Conservation (phyloP, 1,139 yeast species). For the Yamadazyma triangularis region DNA sequence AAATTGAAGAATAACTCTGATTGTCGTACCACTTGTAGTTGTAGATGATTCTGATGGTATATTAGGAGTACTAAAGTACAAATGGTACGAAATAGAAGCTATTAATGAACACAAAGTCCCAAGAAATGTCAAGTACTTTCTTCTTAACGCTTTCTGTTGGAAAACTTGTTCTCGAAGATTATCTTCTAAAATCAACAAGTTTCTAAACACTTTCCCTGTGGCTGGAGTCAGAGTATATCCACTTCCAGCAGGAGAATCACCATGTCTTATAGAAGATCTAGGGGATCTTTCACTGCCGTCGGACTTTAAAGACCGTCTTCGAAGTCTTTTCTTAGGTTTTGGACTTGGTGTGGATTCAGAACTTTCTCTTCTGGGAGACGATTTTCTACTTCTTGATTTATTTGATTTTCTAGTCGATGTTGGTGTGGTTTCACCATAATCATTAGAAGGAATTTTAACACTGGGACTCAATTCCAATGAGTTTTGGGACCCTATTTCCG, state of each 20-base stretch:
- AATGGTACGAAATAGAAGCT: constrained; percentile 39
- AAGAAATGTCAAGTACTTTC: constrained; percentile 71
- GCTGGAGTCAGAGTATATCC: constrained; percentile 49
- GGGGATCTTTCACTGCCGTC: constrained; percentile 25
- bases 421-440: constrained; percentile 1
- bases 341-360: constrained; percentile 17
- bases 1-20: constrained; percentile 53
- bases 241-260: constrained; percentile 19
- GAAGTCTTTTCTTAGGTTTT: constrained; percentile 20
- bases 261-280: constrained; percentile 7
- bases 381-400: constrained; percentile 3
- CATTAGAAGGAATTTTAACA: constrained; percentile 5
- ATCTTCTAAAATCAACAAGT: constrained; percentile 79
- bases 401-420: constrained; percentile 2
- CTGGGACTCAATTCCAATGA: constrained; percentile 19
- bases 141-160: constrained; percentile 64
- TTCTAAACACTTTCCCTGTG: constrained; percentile 72
- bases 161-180: constrained; percentile 74
- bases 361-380: constrained; percentile 9
- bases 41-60: constrained; percentile 23
- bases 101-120: constrained; percentile 45
- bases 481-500: constrained; percentile 35
- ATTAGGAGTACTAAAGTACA: constrained; percentile 24
- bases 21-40: too few species aligned
- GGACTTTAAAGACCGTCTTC: constrained; percentile 29